Base-by-base conservation (phyloP, 2,329 filamentous ascomycete species). In the Xylariomycetidae sp. region DNA sequence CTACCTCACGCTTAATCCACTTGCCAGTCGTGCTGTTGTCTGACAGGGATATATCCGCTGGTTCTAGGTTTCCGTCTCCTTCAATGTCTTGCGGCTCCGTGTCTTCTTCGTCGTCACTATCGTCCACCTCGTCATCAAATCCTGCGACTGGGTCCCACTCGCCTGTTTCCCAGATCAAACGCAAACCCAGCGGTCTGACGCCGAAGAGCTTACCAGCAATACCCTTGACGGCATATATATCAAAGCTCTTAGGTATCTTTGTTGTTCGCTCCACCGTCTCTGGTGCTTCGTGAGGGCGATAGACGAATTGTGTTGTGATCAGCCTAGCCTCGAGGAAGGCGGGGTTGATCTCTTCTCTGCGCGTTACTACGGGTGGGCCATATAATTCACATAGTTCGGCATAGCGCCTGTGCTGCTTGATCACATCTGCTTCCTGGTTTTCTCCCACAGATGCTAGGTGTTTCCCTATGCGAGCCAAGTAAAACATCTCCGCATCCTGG, bases 401-500 rank as follows among this genome's bases (percentile, higher is more conserved):
- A 56, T 85, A 97, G 4, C 88, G 73, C 6, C 79, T 81, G 58
- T 97, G 88, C 4, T 65, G 61, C 1, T 56, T 60, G 3, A 85
- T 56, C 0, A 94, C 71, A 2, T 64, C 62, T 1, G 59, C 61
- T 44, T 81, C 72, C 3, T 66, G 59, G 3, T 58, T 59, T 36
- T 76, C 69, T 0, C 77, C 64, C 0, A 77, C 72, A 4, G 70
- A 64, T 1, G 79, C 72, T 25, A 96, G 67, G 54, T 92, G 85
- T 42, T 80, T 80, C 9, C 76, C 85, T 37, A 96, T 92, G 34
- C 85, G 76, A 1, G 82, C 86, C 9, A 97, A 76, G 57, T 98
- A 98, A 58, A 94, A 98, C 51, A 90, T 82, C 49, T 97, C 92
- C 4, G 88, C 88, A 51, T 97, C 92, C 34, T 78, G 71, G 13